Percentiles rank a stretch among this genome's conserved stretches.
Evolutionary conservation across 2,329 filamentous ascomycete genomes (phyloP).

Genomic region (Coniochaeta sp.): DNA sequence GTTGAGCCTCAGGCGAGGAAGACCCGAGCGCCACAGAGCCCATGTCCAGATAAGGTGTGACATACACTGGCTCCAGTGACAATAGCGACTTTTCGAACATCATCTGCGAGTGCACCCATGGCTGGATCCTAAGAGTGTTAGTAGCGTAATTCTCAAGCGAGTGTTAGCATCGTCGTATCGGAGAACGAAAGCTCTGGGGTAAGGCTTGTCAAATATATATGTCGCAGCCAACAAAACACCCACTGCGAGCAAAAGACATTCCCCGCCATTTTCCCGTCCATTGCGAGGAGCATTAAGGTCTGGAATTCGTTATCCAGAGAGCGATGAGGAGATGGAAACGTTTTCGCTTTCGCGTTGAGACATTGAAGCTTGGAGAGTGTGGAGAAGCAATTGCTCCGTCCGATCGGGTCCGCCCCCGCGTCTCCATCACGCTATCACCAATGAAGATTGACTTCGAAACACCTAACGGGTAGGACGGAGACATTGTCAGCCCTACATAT

Average conservation of each 20-base stretch:
- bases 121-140: background rate
- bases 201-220: background rate
- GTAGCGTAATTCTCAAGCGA: background rate
- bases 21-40: background rate
- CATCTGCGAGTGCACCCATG: background rate
- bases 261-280: background rate
- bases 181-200: background rate
- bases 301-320: background rate
- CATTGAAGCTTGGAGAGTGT: background rate
- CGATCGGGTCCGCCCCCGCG: background rate
- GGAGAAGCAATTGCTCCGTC: background rate
- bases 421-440: background rate
- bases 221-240: background rate
- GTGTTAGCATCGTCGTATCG: background rate
- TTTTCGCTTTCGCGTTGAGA: background rate
- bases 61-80: slow-evolving; percentile 32
- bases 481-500: background rate
- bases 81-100: slow-evolving; percentile 24
- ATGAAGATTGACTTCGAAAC: background rate
- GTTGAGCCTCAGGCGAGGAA: background rate
- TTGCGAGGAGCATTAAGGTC: background rate
- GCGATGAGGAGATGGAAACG: background rate
- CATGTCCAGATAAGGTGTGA: slow-evolving; percentile 4
- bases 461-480: too few relatives aligned
- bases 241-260: background rate